Evolutionary conservation across 305 asterid genomes (phyloP), one percentile per base, ranked within the genome.

Genomic region (Fraxinus angustifolia): DNA sequence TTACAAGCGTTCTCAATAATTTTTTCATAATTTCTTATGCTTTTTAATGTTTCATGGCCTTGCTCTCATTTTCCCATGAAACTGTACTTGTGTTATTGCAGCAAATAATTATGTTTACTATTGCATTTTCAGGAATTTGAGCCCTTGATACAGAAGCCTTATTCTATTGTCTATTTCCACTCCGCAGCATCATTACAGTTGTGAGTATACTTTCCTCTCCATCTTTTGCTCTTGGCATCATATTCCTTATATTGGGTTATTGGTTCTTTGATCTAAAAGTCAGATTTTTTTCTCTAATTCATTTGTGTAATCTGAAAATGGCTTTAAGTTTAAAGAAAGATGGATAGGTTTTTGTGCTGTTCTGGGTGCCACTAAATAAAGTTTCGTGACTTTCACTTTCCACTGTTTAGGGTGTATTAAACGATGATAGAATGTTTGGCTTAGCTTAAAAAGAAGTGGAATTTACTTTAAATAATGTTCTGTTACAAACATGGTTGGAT

Each of bases 141-240:
- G 86, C 96, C 99, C 76, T 84, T 96, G 90, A 93, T 96, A 78
- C 98, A 96, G 91, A 96, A 94, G 93, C 98, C 99, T 74, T 94
- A 93, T 84, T 75, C 94, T 3, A 89, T 94, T 82, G 98, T 93
- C 75, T 96, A 96, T 88, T 86, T 96, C 87, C 99, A 96, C 83
- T 96, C 99, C 3, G 97, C 97, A 0, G 99, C 99, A 35, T 91
- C 98, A 79, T 88, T 96, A 80, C 98, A 94, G 82, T 78, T 86
- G 99, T 96, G 82, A 77, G 96, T 91, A 76, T 82, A 84, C 85
- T 80, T 73, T 21, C 65, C 76, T 77, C 6, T 17, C 40, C 8
- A 11, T 67, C 73, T 68, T 68, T 68, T 68, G 19, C 40, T 8
- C 74, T 10, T 30, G 35, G 35, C 33, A 6, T 21, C 71, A 21